phyloP scores from a whole-genome alignment of 306 rosid species.

The Casuarina equisetifolia region DNA sequence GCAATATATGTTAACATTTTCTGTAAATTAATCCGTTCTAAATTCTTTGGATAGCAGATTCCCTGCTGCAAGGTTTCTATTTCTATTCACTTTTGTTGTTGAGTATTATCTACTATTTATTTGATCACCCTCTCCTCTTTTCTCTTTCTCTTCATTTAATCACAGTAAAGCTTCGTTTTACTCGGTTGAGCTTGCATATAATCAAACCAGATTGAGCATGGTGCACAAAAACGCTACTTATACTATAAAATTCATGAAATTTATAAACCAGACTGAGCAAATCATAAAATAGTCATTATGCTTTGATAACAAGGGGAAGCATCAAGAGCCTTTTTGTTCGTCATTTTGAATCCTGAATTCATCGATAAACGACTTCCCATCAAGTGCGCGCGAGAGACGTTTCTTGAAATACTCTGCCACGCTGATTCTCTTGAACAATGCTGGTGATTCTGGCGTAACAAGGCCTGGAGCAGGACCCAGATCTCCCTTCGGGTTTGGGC shows the following conservation, averaged over 20 bases:
- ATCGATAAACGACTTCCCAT: constrained; percentile 5
- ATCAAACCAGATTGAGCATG: not conserved
- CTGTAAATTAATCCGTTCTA: constrained; percentile 25
- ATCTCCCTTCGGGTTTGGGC: constrained; percentile 24
- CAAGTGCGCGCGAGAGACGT: not conserved
- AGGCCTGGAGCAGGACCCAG: constrained; percentile 41
- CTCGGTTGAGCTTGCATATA: not conserved
- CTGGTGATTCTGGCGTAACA: constrained; percentile 19
- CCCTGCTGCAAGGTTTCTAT: not conserved
- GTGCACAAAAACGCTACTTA: not conserved
- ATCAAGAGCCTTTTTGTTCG: not conserved
- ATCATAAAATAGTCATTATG: no score
- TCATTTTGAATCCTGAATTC: not conserved
- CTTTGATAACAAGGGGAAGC: not conserved
- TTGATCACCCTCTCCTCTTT: not conserved
- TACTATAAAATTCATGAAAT: not conserved
- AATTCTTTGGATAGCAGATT: not conserved
- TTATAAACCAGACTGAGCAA: no score
- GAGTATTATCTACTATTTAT: not conserved
- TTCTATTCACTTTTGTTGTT: not conserved
- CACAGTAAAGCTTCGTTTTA: not conserved
- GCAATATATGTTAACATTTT: constrained; percentile 19
- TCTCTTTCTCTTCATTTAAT: not conserved
- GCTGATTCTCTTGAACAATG: constrained; percentile 32
- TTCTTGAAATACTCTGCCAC: constrained; percentile 27